Conservation (phyloP, 2,329 filamentous ascomycete genomes). For the Cladosporium velox region DNA sequence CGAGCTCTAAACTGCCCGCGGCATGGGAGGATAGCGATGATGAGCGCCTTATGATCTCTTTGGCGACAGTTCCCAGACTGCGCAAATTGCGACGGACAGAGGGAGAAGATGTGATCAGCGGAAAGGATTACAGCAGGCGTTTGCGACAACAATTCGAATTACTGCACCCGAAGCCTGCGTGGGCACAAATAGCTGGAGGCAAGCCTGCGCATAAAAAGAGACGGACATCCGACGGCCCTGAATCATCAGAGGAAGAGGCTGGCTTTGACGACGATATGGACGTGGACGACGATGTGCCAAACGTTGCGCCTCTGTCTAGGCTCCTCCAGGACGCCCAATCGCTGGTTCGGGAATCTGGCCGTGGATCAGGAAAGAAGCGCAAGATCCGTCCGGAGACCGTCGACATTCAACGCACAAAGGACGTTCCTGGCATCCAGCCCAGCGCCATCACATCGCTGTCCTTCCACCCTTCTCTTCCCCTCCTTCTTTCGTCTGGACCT, state of each 20-base stretch:
- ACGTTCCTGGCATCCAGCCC: constrained; percentile 76
- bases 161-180: constrained; percentile 63
- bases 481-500: constrained; percentile 85
- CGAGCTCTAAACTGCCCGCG: constrained; percentile 50
- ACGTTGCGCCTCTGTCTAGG: constrained; percentile 73
- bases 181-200: constrained; percentile 54
- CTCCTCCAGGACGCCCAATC: constrained; percentile 75
- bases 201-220: constrained; percentile 50
- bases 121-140: constrained; percentile 79
- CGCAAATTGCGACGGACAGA: constrained; percentile 81
- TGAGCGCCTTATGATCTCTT: constrained; percentile 79
- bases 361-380: constrained; percentile 57
- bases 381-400: constrained; percentile 84
- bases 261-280: constrained; percentile 51
- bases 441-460: constrained; percentile 77
- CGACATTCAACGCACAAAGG: constrained; percentile 84
- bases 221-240: constrained; percentile 42
- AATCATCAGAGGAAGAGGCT: constrained; percentile 36
- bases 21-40: constrained; percentile 97
- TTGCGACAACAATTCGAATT: constrained; percentile 71
- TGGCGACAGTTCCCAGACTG: constrained; percentile 72
- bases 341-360: constrained; percentile 57
- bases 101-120: constrained; percentile 81
- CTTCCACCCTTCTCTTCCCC: constrained; percentile 86
- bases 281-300: constrained; percentile 52